phyloP scores from a whole-genome alignment of 2,329 filamentous ascomycete species.

The Alternaria sp. region DNA sequence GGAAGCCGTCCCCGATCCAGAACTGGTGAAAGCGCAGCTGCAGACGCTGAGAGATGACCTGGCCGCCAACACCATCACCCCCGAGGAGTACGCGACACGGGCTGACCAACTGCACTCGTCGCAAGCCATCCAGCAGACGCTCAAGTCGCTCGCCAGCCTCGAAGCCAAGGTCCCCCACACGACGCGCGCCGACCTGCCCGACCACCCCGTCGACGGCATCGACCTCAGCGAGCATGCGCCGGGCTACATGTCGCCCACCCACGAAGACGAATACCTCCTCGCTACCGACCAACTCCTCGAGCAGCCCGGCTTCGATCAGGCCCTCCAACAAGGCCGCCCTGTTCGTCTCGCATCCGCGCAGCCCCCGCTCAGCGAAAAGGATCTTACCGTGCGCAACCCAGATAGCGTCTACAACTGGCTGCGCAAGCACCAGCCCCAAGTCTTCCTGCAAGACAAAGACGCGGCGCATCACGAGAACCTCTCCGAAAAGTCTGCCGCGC shows the following conservation, averaged over 20 bases:
- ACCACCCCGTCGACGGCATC: conserved; percentile 47
- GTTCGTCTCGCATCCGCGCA: conserved; percentile 49
- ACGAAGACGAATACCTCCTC: conserved; percentile 76
- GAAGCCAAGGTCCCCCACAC: conserved; percentile 52
- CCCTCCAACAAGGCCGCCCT: conserved; percentile 48
- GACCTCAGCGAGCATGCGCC: conserved; percentile 64
- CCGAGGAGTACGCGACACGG: conserved; percentile 37
- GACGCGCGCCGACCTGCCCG: conserved; percentile 36
- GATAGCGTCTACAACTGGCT: conserved; percentile 97
- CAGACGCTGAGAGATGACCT: conserved; percentile 47
- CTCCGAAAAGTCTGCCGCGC: conserved; percentile 41
- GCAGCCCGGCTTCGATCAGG: conserved; percentile 61
- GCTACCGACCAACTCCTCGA: conserved; percentile 64
- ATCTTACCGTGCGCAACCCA: conserved; percentile 74
- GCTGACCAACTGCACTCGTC: conserved; percentile 38
- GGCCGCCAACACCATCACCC: conserved; percentile 31
- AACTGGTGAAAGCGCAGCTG: conserved; percentile 32
- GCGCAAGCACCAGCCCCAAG: conserved; percentile 79
- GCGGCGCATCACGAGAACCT: conserved; percentile 46
- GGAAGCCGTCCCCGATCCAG: conserved; percentile 31
- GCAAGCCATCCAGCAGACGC: conserved; percentile 30
- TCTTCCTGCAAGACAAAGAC: conserved; percentile 78
- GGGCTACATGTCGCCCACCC: conserved; percentile 71
- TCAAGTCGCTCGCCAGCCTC: conserved; percentile 46
- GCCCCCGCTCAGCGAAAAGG: conserved; percentile 53